Conservation (phyloP, 2,329 filamentous ascomycete genomes). For the Fonsecaea monophora region DNA sequence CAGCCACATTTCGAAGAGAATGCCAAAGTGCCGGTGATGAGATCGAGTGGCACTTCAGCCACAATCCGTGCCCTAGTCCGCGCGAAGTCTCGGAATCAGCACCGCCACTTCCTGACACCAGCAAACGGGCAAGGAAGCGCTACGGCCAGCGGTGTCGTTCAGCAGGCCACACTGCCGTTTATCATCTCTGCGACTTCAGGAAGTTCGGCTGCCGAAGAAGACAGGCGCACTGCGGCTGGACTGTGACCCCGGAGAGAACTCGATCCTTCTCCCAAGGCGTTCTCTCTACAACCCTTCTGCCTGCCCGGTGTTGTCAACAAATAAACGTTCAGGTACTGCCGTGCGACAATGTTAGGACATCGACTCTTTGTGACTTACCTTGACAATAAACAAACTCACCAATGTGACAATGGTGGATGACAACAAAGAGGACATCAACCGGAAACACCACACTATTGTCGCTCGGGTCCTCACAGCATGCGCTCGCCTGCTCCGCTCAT, state of each 20-base stretch:
- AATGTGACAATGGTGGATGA: conserved; percentile 27
- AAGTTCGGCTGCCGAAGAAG: background rate
- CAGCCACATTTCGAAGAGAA: background rate
- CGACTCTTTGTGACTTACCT: conserved; percentile 8
- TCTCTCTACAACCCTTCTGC: background rate
- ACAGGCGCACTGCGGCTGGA: background rate
- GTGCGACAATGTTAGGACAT: conserved; percentile 4
- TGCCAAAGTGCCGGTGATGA: background rate
- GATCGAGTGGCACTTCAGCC: conserved; percentile 6
- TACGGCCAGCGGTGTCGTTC: background rate
- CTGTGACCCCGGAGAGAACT: background rate
- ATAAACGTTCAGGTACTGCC: background rate
- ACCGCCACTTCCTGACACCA: background rate
- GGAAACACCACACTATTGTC: conserved; percentile 4
- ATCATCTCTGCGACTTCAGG: background rate
- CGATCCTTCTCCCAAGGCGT: background rate
- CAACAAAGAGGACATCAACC: background rate
- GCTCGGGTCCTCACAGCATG: conserved; percentile 13
- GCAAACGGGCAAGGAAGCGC: background rate
- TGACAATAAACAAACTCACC: conserved; percentile 6
- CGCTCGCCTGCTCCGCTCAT: background rate
- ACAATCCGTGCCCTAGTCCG: conserved; percentile 16
- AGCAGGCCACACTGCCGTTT: background rate
- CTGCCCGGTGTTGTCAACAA: background rate
- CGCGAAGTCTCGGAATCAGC: background rate